Percentiles rank a stretch among this genome's conserved stretches.
Conservation (phyloP, 352 stramenopile species). For the Aphanomyces astaci region DNA sequence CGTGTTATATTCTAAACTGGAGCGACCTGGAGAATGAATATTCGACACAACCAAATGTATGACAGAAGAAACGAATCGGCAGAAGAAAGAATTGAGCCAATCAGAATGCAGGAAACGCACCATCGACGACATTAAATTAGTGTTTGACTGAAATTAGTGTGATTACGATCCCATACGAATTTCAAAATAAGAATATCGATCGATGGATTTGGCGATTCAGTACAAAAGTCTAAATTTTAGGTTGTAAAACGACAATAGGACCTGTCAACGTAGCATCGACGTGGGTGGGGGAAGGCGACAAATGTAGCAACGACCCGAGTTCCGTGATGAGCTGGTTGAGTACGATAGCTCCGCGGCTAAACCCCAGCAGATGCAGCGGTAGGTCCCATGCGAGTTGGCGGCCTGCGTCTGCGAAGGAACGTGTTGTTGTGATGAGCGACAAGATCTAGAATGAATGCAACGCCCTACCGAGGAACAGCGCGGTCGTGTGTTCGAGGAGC, state of each 20-base stretch:
- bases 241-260: not conserved
- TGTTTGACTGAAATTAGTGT: too few species aligned
- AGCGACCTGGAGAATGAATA: too few species aligned
- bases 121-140: not conserved
- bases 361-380: conserved; percentile 52
- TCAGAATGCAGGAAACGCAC: too few species aligned
- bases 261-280: not conserved
- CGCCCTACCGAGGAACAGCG: not conserved
- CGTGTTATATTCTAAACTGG: too few species aligned
- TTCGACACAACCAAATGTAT: too few species aligned
- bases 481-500: conserved; percentile 32
- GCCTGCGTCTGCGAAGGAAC: not conserved
- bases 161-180: too few species aligned
- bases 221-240: too few species aligned
- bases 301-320: conserved; percentile 32
- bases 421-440: not conserved
- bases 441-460: not conserved
- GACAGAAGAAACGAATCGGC: too few species aligned
- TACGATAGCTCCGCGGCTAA: conserved; percentile 60
- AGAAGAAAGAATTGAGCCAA: too few species aligned
- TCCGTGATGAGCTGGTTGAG: conserved; percentile 67
- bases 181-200: too few species aligned
- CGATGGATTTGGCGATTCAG: too few species aligned
- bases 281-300: not conserved
- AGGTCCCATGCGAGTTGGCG: conserved; percentile 23